Conservation (phyloP, 306 rosid species). For the Canavalia ensiformis region DNA sequence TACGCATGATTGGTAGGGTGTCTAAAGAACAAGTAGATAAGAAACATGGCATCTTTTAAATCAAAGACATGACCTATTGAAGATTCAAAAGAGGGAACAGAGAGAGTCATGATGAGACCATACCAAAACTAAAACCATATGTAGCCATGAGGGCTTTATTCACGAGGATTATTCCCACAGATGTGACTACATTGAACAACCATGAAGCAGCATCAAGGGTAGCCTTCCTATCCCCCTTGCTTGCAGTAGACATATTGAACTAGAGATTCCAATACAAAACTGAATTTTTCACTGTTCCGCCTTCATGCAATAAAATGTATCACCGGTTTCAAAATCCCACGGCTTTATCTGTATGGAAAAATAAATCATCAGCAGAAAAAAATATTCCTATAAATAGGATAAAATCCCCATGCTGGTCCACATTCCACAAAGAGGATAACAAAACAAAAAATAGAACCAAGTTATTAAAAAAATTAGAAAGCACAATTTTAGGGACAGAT, state of each 20-base stretch:
- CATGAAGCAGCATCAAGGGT: conserved; percentile 80
- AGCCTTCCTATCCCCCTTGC: conserved; percentile 79
- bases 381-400: neutral
- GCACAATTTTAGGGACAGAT: neutral
- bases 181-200: conserved; percentile 86
- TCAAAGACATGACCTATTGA: conserved; percentile 32
- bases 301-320: conserved; percentile 46
- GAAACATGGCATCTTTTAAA: conserved; percentile 27
- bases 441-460: neutral
- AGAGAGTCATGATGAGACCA: conserved; percentile 32
- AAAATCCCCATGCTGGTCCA: conserved; percentile 14
- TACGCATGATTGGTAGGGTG: conserved; percentile 23
- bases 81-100: conserved; percentile 35
- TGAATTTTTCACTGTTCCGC: conserved; percentile 42
- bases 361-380: conserved; percentile 47
- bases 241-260: conserved; percentile 66
- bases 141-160: conserved; percentile 86
- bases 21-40: conserved; percentile 27
- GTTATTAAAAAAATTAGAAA: neutral
- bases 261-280: conserved; percentile 39
- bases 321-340: conserved; percentile 36
- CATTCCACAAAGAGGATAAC: neutral
- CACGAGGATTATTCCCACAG: conserved; percentile 86
- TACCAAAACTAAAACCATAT: conserved; percentile 83
- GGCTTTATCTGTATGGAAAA: conserved; percentile 50